These are phyloP conservation scores for Aschersonia sp. DNA, from an alignment of 2,329 filamentous ascomycete genomes.

Conservation along the genomic window DNA sequence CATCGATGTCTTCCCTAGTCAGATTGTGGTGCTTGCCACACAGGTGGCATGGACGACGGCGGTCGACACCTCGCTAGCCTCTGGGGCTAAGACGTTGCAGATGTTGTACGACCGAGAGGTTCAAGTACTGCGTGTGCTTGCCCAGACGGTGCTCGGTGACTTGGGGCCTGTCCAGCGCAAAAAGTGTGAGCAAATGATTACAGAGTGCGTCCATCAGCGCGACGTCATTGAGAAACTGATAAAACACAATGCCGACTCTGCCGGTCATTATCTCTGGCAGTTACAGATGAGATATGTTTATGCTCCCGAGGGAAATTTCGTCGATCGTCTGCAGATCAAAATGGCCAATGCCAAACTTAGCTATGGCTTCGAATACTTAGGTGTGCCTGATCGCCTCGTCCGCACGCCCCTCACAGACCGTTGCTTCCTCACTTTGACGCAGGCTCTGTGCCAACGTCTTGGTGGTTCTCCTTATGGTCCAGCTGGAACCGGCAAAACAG, in stretches of 20 bases:
- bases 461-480: conserved; percentile 96
- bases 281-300: conserved; percentile 97
- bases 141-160: conserved; percentile 78
- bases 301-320: conserved; percentile 61
- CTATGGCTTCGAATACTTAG: conserved; percentile 96
- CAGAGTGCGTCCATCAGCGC: conserved; percentile 94
- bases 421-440: conserved; percentile 94
- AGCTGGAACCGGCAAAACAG: conserved; percentile 95
- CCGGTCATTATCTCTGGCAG: conserved; percentile 82
- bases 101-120: conserved; percentile 70
- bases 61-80: conserved; percentile 62
- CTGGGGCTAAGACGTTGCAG: conserved; percentile 55
- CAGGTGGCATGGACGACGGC: conserved; percentile 88
- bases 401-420: conserved; percentile 93
- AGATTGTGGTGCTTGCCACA: conserved; percentile 87
- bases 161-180: conserved; percentile 76
- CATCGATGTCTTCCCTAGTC: conserved; percentile 72
- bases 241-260: conserved; percentile 54
- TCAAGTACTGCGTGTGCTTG: conserved; percentile 70
- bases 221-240: conserved; percentile 84
- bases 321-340: conserved; percentile 74
- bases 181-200: conserved; percentile 97
- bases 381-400: conserved; percentile 89
- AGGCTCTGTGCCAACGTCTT: conserved; percentile 85
- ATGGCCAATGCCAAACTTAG: conserved; percentile 94